Evolutionary conservation across 1,139 yeast species (phyloP).

Genomic region (Trichomonascaceae sp.): DNA sequence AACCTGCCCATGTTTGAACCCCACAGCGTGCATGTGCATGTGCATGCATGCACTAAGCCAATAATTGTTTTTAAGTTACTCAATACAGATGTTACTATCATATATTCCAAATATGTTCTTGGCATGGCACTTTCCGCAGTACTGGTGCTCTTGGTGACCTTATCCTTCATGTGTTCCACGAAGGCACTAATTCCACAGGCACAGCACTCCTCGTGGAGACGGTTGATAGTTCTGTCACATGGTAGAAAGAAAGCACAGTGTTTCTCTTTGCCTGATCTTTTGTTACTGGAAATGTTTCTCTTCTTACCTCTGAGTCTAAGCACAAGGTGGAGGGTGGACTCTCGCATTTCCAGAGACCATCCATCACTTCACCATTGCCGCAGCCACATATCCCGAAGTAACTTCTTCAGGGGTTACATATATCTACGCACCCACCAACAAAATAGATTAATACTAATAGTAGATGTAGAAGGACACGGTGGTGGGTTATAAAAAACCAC

Average conservation of each 20-base stretch:
- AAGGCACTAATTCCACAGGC: constrained; percentile 97
- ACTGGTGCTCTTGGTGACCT: constrained; percentile 98
- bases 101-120: too few species aligned
- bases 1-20: too few species aligned
- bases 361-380: too few species aligned
- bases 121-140: constrained; percentile 99
- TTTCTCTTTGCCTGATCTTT: constrained; percentile 98
- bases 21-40: too few species aligned
- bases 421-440: constrained; percentile 99
- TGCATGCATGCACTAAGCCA: too few species aligned
- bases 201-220: constrained; percentile 99
- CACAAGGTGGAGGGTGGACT: constrained; percentile 95
- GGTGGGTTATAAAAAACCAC: constrained; percentile 51
- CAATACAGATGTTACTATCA: too few species aligned
- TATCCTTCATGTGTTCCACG: constrained; percentile 97
- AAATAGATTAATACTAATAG: constrained; percentile 99
- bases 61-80: too few species aligned
- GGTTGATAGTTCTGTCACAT: constrained; percentile 99
- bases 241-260: constrained; percentile 99
- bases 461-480: constrained; percentile 99
- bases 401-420: too few species aligned
- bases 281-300: constrained; percentile 99
- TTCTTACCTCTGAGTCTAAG: constrained; percentile 99
- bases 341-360: constrained; percentile 98
- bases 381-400: too few species aligned